These are phyloP conservation scores for Gossypium trilobum DNA, from an alignment of 441 rosid species.

Conservation along the genomic window DNA sequence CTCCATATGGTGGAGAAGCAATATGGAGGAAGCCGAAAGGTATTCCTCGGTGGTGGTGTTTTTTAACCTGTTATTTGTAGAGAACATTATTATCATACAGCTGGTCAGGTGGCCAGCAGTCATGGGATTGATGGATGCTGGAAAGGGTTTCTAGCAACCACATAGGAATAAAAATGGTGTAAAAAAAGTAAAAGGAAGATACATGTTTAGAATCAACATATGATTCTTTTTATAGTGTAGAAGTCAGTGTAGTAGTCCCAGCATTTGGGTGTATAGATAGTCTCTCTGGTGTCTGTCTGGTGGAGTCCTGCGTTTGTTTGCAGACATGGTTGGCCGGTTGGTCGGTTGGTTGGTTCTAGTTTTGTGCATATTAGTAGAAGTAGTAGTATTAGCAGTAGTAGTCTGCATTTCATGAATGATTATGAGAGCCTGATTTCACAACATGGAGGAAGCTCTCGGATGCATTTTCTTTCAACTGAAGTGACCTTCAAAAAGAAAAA, in stretches of 20 bases:
- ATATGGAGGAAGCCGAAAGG: conserved; percentile 32
- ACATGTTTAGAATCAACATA: conserved; percentile 52
- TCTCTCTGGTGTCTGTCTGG: conserved; percentile 46
- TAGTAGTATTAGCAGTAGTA: conserved; percentile 19
- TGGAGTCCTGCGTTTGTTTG: conserved; percentile 44
- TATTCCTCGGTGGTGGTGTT: conserved; percentile 23
- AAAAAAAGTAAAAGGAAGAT: conserved; percentile 13
- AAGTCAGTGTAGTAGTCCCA: conserved; percentile 26
- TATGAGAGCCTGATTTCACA: conserved; percentile 40
- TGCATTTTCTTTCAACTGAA: conserved; percentile 10
- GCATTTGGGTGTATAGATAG: conserved; percentile 46
- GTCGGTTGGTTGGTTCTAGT: conserved; percentile 21
- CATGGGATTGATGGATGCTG: conserved; percentile 40
- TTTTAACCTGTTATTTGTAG: conserved; percentile 27
- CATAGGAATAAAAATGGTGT: conserved; percentile 29
- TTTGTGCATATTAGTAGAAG: conserved; percentile 39
- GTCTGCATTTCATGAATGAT: conserved; percentile 23
- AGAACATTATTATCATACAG: conserved; percentile 19
- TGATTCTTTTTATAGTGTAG: conserved; percentile 49
- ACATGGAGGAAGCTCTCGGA: conserved; percentile 31
- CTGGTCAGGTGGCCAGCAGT: conserved; percentile 34
- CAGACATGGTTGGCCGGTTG: conserved; percentile 21
- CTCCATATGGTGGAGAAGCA: conserved; percentile 42
- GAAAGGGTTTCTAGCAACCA: conserved; percentile 42
- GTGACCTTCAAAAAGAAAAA: neutral